A percentile compares a stretch with the other conserved stretches of the same genome.
phyloP scores from a whole-genome alignment of 2,329 filamentous ascomycete genomes.

The Myriangium duriaei region DNA sequence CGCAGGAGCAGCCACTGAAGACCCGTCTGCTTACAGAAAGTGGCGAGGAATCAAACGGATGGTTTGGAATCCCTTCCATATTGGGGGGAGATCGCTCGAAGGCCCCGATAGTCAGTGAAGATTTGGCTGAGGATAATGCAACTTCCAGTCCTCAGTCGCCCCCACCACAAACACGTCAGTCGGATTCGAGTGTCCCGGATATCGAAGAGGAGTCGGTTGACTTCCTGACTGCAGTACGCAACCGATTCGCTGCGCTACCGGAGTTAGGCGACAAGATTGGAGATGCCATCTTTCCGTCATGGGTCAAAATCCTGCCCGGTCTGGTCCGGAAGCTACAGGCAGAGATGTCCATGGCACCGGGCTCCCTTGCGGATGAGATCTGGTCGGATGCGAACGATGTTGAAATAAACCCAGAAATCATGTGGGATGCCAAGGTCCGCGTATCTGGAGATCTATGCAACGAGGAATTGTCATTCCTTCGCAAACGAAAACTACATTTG shows the following conservation, averaged over 20 bases:
- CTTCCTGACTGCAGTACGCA: constrained; percentile 16
- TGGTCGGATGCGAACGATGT: constrained; percentile 86
- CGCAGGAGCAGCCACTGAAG: neutral
- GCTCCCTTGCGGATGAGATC: constrained; percentile 82
- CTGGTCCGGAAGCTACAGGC: constrained; percentile 73
- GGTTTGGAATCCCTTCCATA: constrained; percentile 7
- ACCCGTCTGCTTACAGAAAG: constrained; percentile 1
- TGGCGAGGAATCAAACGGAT: constrained; percentile 2
- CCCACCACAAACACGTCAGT: constrained; percentile 15
- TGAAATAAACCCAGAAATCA: constrained; percentile 72
- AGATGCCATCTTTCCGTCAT: constrained; percentile 57
- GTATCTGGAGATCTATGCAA: constrained; percentile 69
- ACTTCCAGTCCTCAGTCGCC: constrained; percentile 13
- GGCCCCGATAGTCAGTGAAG: neutral
- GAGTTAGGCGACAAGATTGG: constrained; percentile 19
- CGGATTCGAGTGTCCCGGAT: constrained; percentile 12
- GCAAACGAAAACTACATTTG: constrained; percentile 55
- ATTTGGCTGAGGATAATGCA: constrained; percentile 2
- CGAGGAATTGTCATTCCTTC: constrained; percentile 67
- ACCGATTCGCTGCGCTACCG: constrained; percentile 17
- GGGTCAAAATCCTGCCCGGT: constrained; percentile 63
- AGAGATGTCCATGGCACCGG: constrained; percentile 76
- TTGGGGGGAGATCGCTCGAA: constrained; percentile 1
- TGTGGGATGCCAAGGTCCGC: constrained; percentile 67
- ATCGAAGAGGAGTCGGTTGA: constrained; percentile 15